Evolutionary conservation across 495 filamentous ascomycete species (phyloP).

Genomic region (Talaromyces trachyspermus): DNA sequence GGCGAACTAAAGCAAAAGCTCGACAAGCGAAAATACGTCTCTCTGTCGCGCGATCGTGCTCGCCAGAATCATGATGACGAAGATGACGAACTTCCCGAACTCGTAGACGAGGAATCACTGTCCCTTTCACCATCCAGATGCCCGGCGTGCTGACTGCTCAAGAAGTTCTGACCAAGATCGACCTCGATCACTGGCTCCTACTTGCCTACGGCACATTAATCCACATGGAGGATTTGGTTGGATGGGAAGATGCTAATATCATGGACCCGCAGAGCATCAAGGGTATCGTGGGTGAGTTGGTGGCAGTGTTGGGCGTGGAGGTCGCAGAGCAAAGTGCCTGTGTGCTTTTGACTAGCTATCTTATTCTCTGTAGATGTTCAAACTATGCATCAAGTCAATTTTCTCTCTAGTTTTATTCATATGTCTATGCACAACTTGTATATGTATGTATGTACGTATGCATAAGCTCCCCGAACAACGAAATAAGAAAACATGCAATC

Average conservation of each 20-base stretch:
- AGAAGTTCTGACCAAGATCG: slow-evolving; percentile 49
- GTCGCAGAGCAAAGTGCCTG: slow-evolving; percentile 47
- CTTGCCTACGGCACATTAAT: slow-evolving; percentile 35
- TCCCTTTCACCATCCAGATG: slow-evolving; percentile 67
- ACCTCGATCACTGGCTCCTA: slow-evolving; percentile 54
- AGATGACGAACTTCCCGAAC: slow-evolving; percentile 21
- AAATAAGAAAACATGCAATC: not conserved
- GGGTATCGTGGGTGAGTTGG: slow-evolving; percentile 65
- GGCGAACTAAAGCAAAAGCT: slow-evolving; percentile 57
- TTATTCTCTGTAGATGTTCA: too few species aligned
- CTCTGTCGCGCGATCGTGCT: slow-evolving; percentile 47
- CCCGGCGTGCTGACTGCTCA: slow-evolving; percentile 65
- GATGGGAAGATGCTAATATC: slow-evolving; percentile 57
- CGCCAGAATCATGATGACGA: slow-evolving; percentile 4
- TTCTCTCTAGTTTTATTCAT: too few species aligned
- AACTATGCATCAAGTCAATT: too few species aligned
- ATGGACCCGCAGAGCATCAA: slow-evolving; percentile 48
- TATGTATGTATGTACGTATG: not conserved
- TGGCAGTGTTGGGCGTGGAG: slow-evolving; percentile 66
- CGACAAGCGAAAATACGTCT: slow-evolving; percentile 59
- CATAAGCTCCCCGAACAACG: not conserved
- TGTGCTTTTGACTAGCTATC: slow-evolving; percentile 36
- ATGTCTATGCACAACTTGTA: too few species aligned
- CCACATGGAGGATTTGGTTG: slow-evolving; percentile 50
- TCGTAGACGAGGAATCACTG: slow-evolving; percentile 31